Evolutionary conservation across 306 rosid genomes (phyloP), one percentile per base, ranked within the genome.

Genomic region (Corylus heterophylla): DNA sequence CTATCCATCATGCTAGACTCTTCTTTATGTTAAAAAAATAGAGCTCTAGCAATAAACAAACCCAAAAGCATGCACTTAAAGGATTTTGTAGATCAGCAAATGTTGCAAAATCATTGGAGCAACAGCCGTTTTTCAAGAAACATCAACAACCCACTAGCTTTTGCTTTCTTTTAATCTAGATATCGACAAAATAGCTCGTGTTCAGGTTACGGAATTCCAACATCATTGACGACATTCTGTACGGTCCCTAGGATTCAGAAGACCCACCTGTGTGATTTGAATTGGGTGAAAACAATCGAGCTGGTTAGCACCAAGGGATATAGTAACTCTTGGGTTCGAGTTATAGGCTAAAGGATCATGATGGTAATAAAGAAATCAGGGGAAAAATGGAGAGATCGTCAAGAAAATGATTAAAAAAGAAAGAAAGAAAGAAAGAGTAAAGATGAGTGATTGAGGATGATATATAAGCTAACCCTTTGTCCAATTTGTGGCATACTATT

Each of bases 121-220:
- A 73, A 12, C 73, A 54, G 83, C 80, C 85, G 58, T 76, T 88
- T 88, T 83, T 77, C 50, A 74, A 71, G 85, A 80, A 80, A 83
- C 89, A 80, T 71, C 88, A 82, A 81, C 90, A 74, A 80, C 79
- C 90, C 89, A 80, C 79, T 74, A 67, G 31, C 22, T 5, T 76
- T 59, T 69, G 76, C 39, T 71, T 75, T 22, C 11, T 17, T 69
- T 11, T 47, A n/a, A 17, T 59, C 55, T 55, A 14, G n/a, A 12
- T 12, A 44, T 22, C 16, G 27, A 59, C 44, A 56, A 55, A 29
- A 11, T 22, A 22, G 37, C 48, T 50, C 69, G 59, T 1, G 58
- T 47, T 62, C 42, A 67, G 72, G 9, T 42, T 42, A 42, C 71
- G 29, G 29, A 17, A 67, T 4, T 39, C 0, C 6, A 17, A 8